These are phyloP conservation scores for Angophora floribunda DNA, from an alignment of 345 rosid genomes.

Conservation along the genomic window DNA sequence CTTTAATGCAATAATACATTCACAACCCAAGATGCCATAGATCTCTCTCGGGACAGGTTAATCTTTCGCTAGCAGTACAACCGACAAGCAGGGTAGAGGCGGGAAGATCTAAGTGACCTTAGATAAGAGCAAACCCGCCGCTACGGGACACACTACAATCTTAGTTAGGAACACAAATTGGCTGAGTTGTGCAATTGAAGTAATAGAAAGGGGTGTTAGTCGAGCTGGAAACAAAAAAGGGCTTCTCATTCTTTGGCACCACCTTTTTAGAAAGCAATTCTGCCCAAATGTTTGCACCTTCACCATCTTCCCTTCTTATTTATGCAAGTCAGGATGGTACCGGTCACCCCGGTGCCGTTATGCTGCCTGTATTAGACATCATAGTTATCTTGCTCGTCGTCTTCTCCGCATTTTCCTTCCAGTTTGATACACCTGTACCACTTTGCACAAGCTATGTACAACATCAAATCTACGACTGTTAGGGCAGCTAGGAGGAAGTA, in stretches of 20 bases:
- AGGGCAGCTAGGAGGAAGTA: conserved; percentile 84
- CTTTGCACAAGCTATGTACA: conserved; percentile 67
- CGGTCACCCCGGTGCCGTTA: background rate
- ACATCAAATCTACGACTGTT: conserved; percentile 50
- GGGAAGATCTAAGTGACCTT: background rate
- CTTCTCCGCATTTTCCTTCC: conserved; percentile 40
- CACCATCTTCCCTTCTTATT: conserved; percentile 11
- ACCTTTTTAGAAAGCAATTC: background rate
- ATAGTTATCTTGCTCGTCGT: conserved; percentile 19
- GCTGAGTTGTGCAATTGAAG: background rate
- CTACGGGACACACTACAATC: background rate
- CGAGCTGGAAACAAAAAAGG: background rate
- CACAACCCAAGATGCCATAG: background rate
- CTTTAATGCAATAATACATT: background rate
- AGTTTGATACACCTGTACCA: conserved; percentile 79
- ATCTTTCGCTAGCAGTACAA: background rate
- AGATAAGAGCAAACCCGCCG: background rate
- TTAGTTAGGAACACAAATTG: background rate
- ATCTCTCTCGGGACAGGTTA: background rate
- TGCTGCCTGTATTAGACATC: conserved; percentile 26
- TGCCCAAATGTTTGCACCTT: background rate
- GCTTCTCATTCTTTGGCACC: background rate
- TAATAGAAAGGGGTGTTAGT: background rate
- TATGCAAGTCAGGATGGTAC: conserved; percentile 1
- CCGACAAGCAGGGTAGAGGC: conserved; percentile 7